Conservation (phyloP, 495 filamentous ascomycete species). For the Talaromyces nanjingensis region DNA sequence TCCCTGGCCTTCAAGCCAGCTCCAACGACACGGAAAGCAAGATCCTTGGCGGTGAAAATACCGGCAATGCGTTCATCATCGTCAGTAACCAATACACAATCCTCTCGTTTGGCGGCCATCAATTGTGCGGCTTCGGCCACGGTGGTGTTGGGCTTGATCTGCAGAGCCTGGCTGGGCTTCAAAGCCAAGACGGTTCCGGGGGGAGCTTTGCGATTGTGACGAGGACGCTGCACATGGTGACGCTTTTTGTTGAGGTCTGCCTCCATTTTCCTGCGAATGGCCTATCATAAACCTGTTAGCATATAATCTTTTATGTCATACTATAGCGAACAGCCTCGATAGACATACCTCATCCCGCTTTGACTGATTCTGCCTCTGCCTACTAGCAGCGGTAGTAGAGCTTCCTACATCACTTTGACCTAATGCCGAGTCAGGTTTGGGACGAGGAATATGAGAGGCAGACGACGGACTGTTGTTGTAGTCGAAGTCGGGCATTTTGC, state of each 20-base stretch:
- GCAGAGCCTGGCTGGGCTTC: slow-evolving; percentile 88
- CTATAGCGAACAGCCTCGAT: neutral
- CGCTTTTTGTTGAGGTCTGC: slow-evolving; percentile 97
- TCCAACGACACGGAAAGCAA: slow-evolving; percentile 94
- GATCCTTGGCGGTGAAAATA: slow-evolving; percentile 98
- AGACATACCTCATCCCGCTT: slow-evolving; percentile 89
- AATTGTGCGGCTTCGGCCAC: slow-evolving; percentile 96
- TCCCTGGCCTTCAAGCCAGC: slow-evolving; percentile 83
- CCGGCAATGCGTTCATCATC: slow-evolving; percentile 96
- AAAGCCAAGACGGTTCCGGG: slow-evolving; percentile 93
- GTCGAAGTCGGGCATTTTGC: slow-evolving; percentile 59
- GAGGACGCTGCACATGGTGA: slow-evolving; percentile 63
- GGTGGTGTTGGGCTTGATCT: slow-evolving; percentile 93
- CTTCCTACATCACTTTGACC: slow-evolving; percentile 55
- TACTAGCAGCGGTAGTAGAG: slow-evolving; percentile 64
- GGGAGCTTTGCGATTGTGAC: slow-evolving; percentile 84
- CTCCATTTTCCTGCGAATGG: slow-evolving; percentile 94
- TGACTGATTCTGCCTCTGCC: slow-evolving; percentile 83
- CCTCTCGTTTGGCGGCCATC: slow-evolving; percentile 98
- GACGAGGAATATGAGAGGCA: slow-evolving; percentile 71
- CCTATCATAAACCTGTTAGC: slow-evolving; percentile 44
- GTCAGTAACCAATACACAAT: slow-evolving; percentile 98
- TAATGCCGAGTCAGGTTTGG: slow-evolving; percentile 60
- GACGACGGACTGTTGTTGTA: slow-evolving; percentile 50
- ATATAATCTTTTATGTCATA: neutral